Base-by-base conservation (phyloP, 2,329 filamentous ascomycete species). In the Aspergillus sp. region DNA sequence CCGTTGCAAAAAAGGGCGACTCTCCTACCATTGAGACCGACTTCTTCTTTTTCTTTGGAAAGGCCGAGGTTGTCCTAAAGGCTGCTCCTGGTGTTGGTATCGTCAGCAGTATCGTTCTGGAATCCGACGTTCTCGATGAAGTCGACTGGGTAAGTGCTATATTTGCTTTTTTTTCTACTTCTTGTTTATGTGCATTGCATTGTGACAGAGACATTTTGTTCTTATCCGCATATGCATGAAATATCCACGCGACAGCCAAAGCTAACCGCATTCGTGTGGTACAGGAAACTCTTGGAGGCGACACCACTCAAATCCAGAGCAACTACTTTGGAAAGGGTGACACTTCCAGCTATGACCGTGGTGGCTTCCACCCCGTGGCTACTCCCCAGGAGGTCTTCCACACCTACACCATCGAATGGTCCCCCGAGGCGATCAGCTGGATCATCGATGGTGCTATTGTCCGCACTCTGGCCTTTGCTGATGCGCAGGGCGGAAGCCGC, bases 11-110 rank as follows among this genome's bases (percentile, higher is more conserved):
- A 74, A 83, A 87, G 54, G 93, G 94, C 66, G 91, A 98, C 73
- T 88, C 93, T 2, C 95, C 95, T 0, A 92, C 93, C 75, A 86
- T 99, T 61, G 84, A 85, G 66, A 96, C 92, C 65, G 86, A 93
- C 71, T 97, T 96, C 84, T 97, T 97, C 83, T 96, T 99, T 81
- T 97, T 98, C 91, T 99, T 97, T 75, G 95, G 95, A 69, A 90
- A 89, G 65, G 89, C 97, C 73, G 90, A 95, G 66, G 86, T 97
- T 67, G 89, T 87, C 54, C 85, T 97, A 83, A 93, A 95, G 80
- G 88, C 92, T 41, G 92, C 95, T 17, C 90, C 91, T 0, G 95
- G 95, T 3, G 87, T 86, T 25, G 95, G 95, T 67, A 96, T 99
- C 70, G 93, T 99, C 68, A 97, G 92, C 77, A 94, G 91, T 34